Evolutionary conservation across 495 filamentous ascomycete species (phyloP).

Genomic region (Lasiosphaeria ovina): DNA sequence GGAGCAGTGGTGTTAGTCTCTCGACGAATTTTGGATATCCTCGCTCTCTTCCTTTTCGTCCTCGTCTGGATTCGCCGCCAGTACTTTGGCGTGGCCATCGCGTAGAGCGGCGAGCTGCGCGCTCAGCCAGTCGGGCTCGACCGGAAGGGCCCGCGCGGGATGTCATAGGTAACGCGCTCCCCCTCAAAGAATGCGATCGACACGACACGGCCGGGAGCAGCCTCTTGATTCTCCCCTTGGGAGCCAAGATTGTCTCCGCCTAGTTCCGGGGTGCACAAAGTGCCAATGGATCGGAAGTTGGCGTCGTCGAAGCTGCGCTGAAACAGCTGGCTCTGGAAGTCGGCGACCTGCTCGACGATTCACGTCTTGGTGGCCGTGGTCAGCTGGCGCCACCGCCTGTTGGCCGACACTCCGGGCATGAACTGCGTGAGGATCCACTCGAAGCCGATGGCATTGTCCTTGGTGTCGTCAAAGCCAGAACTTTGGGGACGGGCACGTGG

Average conservation of each 20-base stretch:
- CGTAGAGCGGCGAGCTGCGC: too few relatives aligned
- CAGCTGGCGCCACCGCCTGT: slow-evolving; percentile 23
- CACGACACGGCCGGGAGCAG: too few relatives aligned
- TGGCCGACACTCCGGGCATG: slow-evolving; percentile 14
- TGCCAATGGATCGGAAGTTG: too few relatives aligned
- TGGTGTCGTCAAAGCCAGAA: slow-evolving; percentile 42
- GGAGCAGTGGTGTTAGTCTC: slow-evolving; percentile 7
- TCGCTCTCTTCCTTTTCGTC: slow-evolving; percentile 13
- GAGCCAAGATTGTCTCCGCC: too few relatives aligned
- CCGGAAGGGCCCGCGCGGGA: too few relatives aligned
- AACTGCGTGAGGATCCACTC: slow-evolving; percentile 27
- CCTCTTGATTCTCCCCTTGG: too few relatives aligned
- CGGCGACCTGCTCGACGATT: slow-evolving; percentile 24
- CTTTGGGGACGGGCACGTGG: slow-evolving; percentile 44
- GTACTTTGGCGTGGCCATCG: too few relatives aligned
- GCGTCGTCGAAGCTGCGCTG: too few relatives aligned
- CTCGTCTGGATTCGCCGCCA: slow-evolving; percentile 2
- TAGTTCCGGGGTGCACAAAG: too few relatives aligned
- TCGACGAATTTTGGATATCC: slow-evolving; percentile 4
- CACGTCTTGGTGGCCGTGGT: slow-evolving; percentile 22
- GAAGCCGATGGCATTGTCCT: slow-evolving; percentile 38
- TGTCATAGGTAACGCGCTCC: too few relatives aligned
- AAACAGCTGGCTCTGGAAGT: slow-evolving; percentile 1
- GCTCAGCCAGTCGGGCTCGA: too few relatives aligned
- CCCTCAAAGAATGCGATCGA: too few relatives aligned